phyloP scores from a whole-genome alignment of 495 filamentous ascomycete genomes.

The Xeromyces bisporus region DNA sequence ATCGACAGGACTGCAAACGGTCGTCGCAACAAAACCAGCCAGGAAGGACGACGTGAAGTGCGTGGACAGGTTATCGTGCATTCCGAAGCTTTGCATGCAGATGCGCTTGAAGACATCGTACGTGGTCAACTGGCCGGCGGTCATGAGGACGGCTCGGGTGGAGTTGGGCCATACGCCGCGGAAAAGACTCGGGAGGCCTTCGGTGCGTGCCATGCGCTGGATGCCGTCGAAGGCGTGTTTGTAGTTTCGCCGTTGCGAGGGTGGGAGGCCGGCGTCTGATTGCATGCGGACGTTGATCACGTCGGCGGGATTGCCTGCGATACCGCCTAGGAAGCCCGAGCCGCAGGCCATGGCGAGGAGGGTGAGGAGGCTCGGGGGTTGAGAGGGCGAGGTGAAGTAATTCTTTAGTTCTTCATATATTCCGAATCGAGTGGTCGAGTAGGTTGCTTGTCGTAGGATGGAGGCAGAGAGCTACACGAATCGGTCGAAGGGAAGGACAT shows the following conservation, averaged over 20 bases:
- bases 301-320: conserved; percentile 87
- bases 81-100: conserved; percentile 47
- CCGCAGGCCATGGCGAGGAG: conserved; percentile 65
- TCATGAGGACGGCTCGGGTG: conserved; percentile 83
- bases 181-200: conserved; percentile 58
- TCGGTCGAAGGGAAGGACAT: background rate
- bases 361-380: conserved; percentile 41
- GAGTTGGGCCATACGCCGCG: conserved; percentile 87
- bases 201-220: conserved; percentile 62
- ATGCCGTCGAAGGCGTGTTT: conserved; percentile 76
- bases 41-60: conserved; percentile 78
- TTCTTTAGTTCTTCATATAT: conserved; percentile 87
- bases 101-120: conserved; percentile 82
- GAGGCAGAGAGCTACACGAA: conserved; percentile 62
- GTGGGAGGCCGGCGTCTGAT: conserved; percentile 70
- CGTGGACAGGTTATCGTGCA: conserved; percentile 62
- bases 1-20: conserved; percentile 86
- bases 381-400: conserved; percentile 34
- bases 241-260: conserved; percentile 66
- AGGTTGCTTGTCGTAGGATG: conserved; percentile 77
- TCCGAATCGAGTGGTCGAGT: conserved; percentile 84
- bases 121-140: conserved; percentile 70
- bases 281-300: conserved; percentile 98
- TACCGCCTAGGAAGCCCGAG: conserved; percentile 77
- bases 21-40: conserved; percentile 88